Percentiles rank a stretch among this genome's conserved stretches.
These are phyloP conservation scores for Hymenochaete sp. DNA, from an alignment of 1,284 basidiomycete genomes.

Conservation along the genomic window DNA sequence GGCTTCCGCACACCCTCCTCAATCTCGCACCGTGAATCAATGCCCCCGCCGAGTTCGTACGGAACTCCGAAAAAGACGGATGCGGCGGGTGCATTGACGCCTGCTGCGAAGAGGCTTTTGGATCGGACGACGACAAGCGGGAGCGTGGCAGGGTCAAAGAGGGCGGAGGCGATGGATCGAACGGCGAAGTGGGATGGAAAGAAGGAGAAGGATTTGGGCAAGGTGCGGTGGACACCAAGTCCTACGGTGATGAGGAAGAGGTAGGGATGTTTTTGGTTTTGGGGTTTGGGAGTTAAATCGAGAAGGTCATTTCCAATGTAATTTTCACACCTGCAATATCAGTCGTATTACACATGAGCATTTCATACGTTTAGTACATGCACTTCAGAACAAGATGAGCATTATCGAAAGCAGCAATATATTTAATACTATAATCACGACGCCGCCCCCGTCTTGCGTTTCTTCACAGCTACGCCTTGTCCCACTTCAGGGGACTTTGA, in stretches of 20 bases:
- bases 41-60: conserved; percentile 66
- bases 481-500: too few species aligned
- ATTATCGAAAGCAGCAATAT: too few species aligned
- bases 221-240: conserved; percentile 75
- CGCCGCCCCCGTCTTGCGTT: too few species aligned
- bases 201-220: conserved; percentile 52
- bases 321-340: not conserved
- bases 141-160: conserved; percentile 48
- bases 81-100: conserved; percentile 66
- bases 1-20: conserved; percentile 31
- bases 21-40: conserved; percentile 29
- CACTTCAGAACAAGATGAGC: too few species aligned
- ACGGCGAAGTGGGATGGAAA: conserved; percentile 51
- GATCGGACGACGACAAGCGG: conserved; percentile 61
- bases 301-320: not conserved
- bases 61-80: conserved; percentile 55
- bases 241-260: conserved; percentile 36
- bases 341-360: conserved; percentile 4
- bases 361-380: too few species aligned
- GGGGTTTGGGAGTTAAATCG: not conserved
- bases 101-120: conserved; percentile 68
- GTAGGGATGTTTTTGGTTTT: conserved; percentile 20
- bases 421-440: too few species aligned
- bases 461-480: too few species aligned
- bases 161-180: conserved; percentile 63